A percentile compares a stretch with the other conserved stretches of the same genome.
Evolutionary conservation across 805 yeast genomes (phyloP).

Genomic region (Metschnikowia bowlesiae): DNA sequence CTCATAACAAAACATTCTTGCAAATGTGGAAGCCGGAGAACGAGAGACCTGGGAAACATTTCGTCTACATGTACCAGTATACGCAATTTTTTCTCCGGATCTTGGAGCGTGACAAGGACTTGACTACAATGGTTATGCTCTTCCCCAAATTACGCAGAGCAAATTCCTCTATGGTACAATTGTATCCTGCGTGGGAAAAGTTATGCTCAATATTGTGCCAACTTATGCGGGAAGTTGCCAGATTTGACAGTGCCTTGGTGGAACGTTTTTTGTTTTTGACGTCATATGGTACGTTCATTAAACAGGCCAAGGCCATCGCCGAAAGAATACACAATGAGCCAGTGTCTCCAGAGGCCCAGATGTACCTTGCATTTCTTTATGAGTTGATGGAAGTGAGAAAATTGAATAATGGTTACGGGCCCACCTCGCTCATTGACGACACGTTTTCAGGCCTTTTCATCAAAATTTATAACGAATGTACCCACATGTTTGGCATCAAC

Average conservation of each 20-base stretch:
- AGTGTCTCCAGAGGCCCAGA: slow-evolving; percentile 34
- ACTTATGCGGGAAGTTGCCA: slow-evolving; percentile 44
- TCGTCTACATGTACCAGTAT: slow-evolving; percentile 69
- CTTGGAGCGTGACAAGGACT: slow-evolving; percentile 49
- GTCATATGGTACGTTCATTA: slow-evolving; percentile 1
- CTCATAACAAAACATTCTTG: slow-evolving; percentile 66
- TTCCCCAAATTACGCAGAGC: slow-evolving; percentile 74
- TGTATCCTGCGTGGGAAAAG: slow-evolving; percentile 62
- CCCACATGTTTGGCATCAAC: neutral
- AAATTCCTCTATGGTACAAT: slow-evolving; percentile 68
- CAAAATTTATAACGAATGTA: slow-evolving; percentile 33
- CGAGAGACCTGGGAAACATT: slow-evolving; percentile 92
- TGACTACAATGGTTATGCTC: slow-evolving; percentile 54
- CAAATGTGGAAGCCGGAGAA: slow-evolving; percentile 91
- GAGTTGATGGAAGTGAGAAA: slow-evolving; percentile 60
- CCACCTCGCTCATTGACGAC: slow-evolving; percentile 73
- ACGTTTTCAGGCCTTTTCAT: slow-evolving; percentile 60
- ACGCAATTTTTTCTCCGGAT: slow-evolving; percentile 58
- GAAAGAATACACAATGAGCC: slow-evolving; percentile 20
- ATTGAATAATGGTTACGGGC: slow-evolving; percentile 76
- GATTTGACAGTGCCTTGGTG: slow-evolving; percentile 41
- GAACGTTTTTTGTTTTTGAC: slow-evolving; percentile 41
- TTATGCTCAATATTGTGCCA: slow-evolving; percentile 49
- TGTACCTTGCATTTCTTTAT: slow-evolving; percentile 40
- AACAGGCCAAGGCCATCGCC: slow-evolving; percentile 25